These are phyloP conservation scores for Desmodesmus armatus DNA, from an alignment of 139 green algal genomes.

Conservation along the genomic window DNA sequence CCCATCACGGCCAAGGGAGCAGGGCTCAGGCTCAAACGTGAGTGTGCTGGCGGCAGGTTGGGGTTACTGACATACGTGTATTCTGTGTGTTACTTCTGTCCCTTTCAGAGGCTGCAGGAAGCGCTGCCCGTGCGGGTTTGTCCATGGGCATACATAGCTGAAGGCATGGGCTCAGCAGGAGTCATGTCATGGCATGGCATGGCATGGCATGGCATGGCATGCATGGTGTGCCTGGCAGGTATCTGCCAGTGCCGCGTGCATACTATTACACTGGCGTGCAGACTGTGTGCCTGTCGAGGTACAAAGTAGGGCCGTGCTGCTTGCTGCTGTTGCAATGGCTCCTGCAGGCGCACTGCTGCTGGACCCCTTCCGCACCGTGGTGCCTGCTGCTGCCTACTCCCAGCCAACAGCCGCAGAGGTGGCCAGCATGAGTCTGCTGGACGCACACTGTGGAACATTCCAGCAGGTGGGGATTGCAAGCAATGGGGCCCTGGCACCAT, in stretches of 20 bases:
- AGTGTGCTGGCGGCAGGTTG: slow-evolving; percentile 23
- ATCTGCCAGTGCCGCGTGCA: no score
- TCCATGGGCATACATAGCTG: no score
- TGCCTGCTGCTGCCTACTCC: slow-evolving; percentile 40
- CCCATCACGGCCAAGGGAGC: slow-evolving; percentile 22
- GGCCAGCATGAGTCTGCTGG: slow-evolving; percentile 22
- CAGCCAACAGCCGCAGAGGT: slow-evolving; percentile 23
- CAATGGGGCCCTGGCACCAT: no score
- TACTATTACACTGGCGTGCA: background rate
- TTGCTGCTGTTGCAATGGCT: slow-evolving; percentile 1
- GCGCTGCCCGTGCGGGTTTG: no score
- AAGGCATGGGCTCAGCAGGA: no score
- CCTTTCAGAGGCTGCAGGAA: no score
- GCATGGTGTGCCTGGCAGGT: no score
- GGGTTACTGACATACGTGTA: no score
- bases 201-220: no score
- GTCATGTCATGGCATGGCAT: no score
- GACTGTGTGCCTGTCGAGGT: background rate
- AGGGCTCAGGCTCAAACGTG: slow-evolving; percentile 42
- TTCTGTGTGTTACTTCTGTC: no score
- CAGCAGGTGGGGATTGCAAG: slow-evolving; percentile 15
- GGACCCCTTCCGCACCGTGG: slow-evolving; percentile 38
- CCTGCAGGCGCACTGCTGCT: slow-evolving; percentile 41
- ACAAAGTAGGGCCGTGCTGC: no score
- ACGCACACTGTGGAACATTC: slow-evolving; percentile 45